Conservation (phyloP, 2,329 filamentous ascomycete species). For the Chaetomiaceae sp. region DNA sequence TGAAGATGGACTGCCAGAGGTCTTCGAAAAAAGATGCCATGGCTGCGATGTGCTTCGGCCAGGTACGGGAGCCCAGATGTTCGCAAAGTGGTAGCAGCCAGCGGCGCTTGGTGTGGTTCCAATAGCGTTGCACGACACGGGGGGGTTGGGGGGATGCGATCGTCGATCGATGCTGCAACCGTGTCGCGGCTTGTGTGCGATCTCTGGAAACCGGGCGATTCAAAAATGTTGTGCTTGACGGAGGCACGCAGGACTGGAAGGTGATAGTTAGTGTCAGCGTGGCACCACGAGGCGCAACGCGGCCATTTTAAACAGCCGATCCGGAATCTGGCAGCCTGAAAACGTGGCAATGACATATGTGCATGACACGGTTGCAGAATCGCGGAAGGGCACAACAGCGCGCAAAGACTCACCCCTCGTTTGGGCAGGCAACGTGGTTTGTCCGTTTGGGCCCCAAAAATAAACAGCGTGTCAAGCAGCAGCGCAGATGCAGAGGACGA, state of each 20-base stretch:
- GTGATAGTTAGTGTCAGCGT: conserved; percentile 3
- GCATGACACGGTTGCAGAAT: conserved; percentile 14
- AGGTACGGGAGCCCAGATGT: too few species aligned
- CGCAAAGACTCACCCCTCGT: conserved; percentile 13
- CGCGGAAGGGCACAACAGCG: conserved; percentile 7
- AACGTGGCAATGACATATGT: neutral
- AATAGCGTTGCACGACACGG: too few species aligned
- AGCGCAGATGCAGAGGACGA: conserved; percentile 3
- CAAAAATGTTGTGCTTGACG: neutral
- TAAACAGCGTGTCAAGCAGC: conserved; percentile 14
- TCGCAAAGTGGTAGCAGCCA: too few species aligned
- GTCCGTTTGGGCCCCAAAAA: conserved; percentile 12
- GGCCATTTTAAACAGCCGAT: conserved; percentile 12
- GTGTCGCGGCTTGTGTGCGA: neutral
- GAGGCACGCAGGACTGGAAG: neutral
- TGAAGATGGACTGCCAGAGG: conserved; percentile 91
- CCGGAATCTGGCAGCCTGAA: neutral
- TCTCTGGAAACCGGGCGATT: neutral
- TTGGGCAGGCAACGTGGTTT: conserved; percentile 22
- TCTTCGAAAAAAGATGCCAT: conserved; percentile 65
- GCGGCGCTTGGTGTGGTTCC: too few species aligned
- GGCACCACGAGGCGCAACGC: conserved; percentile 4
- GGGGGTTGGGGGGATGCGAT: too few species aligned
- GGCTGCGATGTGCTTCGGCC: neutral
- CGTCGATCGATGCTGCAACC: neutral